A percentile compares a stretch with the other conserved stretches of the same genome.
Evolutionary conservation across 2,329 filamentous ascomycete species (phyloP).

Genomic region (Cryoendolithus antarcticus): DNA sequence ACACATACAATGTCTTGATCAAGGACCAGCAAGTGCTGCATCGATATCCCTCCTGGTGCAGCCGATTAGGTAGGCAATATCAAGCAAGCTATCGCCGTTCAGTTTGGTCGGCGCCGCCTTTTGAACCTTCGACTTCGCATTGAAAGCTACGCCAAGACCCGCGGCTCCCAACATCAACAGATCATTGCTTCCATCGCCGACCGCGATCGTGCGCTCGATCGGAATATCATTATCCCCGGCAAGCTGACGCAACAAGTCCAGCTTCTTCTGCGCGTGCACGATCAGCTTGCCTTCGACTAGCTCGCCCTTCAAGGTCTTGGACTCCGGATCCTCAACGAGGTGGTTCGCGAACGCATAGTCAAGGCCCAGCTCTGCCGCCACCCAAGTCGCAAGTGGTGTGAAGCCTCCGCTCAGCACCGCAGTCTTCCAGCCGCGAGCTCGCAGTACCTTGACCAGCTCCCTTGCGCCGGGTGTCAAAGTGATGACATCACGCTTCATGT

Average conservation of each 20-base stretch:
- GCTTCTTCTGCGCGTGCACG: conserved; percentile 65
- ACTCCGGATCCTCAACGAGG: conserved; percentile 48
- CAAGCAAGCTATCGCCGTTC: conserved; percentile 58
- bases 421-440: conserved; percentile 68
- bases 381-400: conserved; percentile 74
- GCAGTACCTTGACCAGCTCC: conserved; percentile 61
- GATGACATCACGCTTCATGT: conserved; percentile 56
- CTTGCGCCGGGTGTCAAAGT: conserved; percentile 71
- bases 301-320: conserved; percentile 54
- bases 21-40: no score
- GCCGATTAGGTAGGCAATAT: conserved; percentile 63
- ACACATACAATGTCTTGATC: no score
- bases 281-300: conserved; percentile 57
- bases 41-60: conserved; percentile 13
- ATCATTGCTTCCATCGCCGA: conserved; percentile 76
- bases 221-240: conserved; percentile 54
- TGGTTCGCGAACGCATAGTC: conserved; percentile 86
- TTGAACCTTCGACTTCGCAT: conserved; percentile 73
- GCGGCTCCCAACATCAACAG: conserved; percentile 66
- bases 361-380: conserved; percentile 67
- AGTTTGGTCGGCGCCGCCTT: conserved; percentile 60
- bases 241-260: conserved; percentile 58
- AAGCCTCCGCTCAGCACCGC: conserved; percentile 91
- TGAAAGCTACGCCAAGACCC: conserved; percentile 68
- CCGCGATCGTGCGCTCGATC: conserved; percentile 55